Evolutionary conservation across 2,329 filamentous ascomycete species (phyloP), one percentile per base, ranked within the genome.

Genomic region (Decorospora gaudefroyi): DNA sequence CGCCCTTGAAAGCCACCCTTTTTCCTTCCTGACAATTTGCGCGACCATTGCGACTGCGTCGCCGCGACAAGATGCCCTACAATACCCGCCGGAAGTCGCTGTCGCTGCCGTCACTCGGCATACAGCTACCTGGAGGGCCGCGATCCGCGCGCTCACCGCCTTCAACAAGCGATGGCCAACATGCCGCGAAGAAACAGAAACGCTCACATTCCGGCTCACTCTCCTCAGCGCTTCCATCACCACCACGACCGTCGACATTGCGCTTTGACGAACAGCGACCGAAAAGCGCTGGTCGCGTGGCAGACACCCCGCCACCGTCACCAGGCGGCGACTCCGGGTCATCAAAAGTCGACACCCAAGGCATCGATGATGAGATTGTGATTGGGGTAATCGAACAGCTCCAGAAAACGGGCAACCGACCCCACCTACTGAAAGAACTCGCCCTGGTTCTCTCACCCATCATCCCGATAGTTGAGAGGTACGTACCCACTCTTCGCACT

Each of bases 61-160:
- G 42, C 39, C 31, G 29, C 50, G 17, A 26, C 49, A 75, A 61
- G 64, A 96, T 96, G 90, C 87, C 87, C 68, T 96, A 96, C 80
- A 96, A 96, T 74, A 97, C 92, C 59, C 88, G 92, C 74, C 86
- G 91, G 73, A 97, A 97, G 78, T 96, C 90, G 67, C 78, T 99
- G 58, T 96, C 91, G 52, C 79, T 97, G 66, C 88, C 90, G 49
- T 95, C 90, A 58, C 81, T 97, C 64, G 93, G 93, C 70, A 96
- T 97, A 62, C 88, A 93, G 64, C 79, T 96, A 40, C 83, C 83
- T 42, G 65, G 65, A 47, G 64, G 40, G 29, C 78, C 79, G 55
- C 78, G 80, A 65, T 68, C 75, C 44, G 62, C 62, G 32, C 79
- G 81, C 61, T 81, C 80, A 67, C 78, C 78, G 55, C 80, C 80